phyloP scores from a whole-genome alignment of 2,329 filamentous ascomycete genomes.

The Blastomyces percursus region DNA sequence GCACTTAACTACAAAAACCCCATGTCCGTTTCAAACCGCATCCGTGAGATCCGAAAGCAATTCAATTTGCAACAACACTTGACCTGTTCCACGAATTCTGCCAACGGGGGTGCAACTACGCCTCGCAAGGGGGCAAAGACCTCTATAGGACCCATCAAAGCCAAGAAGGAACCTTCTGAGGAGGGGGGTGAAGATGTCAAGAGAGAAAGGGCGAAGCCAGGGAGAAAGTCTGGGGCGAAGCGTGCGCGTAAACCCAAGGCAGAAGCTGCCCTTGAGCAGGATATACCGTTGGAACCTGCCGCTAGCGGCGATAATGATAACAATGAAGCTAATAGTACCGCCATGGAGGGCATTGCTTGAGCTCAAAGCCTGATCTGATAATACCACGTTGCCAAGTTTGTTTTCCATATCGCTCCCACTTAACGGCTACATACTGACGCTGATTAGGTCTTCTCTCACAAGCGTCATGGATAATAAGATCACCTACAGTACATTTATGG shows the following conservation, averaged over 20 bases:
- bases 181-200: conserved; percentile 5
- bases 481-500: neutral
- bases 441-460: neutral
- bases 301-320: neutral
- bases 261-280: neutral
- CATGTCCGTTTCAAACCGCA: conserved; percentile 21
- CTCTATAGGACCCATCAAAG: conserved; percentile 15
- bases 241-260: conserved; percentile 7
- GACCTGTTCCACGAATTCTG: neutral
- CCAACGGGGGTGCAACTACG: neutral
- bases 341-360: neutral
- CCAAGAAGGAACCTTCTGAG: conserved; percentile 8
- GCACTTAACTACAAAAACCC: conserved; percentile 22
- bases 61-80: conserved; percentile 14
- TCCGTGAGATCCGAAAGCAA: conserved; percentile 19
- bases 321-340: neutral
- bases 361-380: neutral
- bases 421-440: neutral
- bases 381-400: neutral
- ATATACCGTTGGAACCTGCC: neutral
- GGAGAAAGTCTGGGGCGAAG: neutral
- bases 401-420: neutral
- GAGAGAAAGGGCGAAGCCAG: conserved; percentile 3
- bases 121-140: conserved; percentile 17
- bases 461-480: neutral